phyloP scores from a whole-genome alignment of 345 rosid genomes.

The Eucalyptus sp. region DNA sequence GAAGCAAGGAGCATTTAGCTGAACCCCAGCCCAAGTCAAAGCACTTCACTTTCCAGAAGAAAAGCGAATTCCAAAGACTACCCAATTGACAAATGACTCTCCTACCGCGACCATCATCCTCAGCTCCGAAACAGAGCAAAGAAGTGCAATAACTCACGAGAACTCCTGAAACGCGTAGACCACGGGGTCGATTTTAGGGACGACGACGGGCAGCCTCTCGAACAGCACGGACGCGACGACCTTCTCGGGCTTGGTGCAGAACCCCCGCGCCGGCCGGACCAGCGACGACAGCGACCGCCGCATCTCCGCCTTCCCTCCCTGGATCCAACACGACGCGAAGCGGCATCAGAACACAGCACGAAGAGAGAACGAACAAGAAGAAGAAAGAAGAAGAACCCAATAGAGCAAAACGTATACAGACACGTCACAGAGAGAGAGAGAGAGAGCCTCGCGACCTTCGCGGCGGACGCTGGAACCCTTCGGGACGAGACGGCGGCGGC shows the following conservation, averaged over 20 bases:
- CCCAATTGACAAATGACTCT: neutral
- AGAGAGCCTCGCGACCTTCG: neutral
- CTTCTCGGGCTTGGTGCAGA: conserved; percentile 58
- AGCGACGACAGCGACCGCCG: conserved; percentile 23
- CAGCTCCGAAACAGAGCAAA: neutral
- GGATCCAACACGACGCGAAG: neutral
- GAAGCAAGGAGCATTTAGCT: neutral
- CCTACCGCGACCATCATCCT: neutral
- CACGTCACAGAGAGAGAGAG: neutral
- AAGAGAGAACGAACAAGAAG: neutral
- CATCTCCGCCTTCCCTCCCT: conserved; percentile 12
- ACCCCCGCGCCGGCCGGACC: conserved; percentile 24
- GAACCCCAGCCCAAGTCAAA: neutral
- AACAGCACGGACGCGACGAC: conserved; percentile 91
- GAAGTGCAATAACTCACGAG: conserved; percentile 40
- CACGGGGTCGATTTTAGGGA: conserved; percentile 83
- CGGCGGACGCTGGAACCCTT: neutral
- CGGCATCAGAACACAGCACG: neutral
- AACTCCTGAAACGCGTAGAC: conserved; percentile 92
- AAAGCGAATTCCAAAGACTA: neutral
- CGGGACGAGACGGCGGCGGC: neutral
- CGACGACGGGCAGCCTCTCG: conserved; percentile 86
- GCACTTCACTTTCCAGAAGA: neutral
- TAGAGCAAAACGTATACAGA: no score
- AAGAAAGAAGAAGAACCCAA: no score